Base-by-base conservation (phyloP, 1,284 basidiomycete genomes). In the Lignosus rhinocerotis region DNA sequence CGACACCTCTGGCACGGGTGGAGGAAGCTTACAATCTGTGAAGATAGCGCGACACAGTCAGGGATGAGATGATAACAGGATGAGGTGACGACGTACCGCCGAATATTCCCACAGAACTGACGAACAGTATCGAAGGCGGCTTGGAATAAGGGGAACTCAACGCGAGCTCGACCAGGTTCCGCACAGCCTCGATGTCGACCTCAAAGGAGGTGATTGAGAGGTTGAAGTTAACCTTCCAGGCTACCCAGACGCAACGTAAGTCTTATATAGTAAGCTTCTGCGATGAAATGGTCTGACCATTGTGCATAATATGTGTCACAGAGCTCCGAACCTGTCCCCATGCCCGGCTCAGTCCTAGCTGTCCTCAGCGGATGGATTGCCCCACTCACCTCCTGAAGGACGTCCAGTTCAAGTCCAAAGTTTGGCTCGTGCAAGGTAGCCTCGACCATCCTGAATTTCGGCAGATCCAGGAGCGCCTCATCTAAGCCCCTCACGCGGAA, bases 201-300 rank as follows among this genome's bases (percentile, higher is more conserved):
- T 67, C 67, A 59, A 70, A 70, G 16, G 66, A 67, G 14, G 54
- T 36, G 0, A 68, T 50, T 4, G 64, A 55, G 8, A 73, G 57
- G 50, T 73, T 75, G 65, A 77, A 76, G 60, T 77, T 68, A n/a
- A 78, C 70, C 10, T 65, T 64, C 73, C 74, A 77, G 4, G 75
- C 75, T 70, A 41, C 6, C 5, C 1, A 17, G 14, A 30, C 6
- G 53, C 38, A 58, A 51, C 14, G 2, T 12, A 4, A 32, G 9
- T 30, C 6, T 6, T 11, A 43, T 14, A 10, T 4, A 16, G 21
- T 11, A 12, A 8, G 3, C 3, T 4, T 2, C 12, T 11, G n/a
- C 8, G 12, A 3, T 12, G 17, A 14, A n/a, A 10, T 14, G 33
- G 30, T 51, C 59, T 25, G 56, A 74, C 73, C 73, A 43, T 67